phyloP scores from a whole-genome alignment of 1,284 basidiomycete species.

The Rhodotorula sp. region DNA sequence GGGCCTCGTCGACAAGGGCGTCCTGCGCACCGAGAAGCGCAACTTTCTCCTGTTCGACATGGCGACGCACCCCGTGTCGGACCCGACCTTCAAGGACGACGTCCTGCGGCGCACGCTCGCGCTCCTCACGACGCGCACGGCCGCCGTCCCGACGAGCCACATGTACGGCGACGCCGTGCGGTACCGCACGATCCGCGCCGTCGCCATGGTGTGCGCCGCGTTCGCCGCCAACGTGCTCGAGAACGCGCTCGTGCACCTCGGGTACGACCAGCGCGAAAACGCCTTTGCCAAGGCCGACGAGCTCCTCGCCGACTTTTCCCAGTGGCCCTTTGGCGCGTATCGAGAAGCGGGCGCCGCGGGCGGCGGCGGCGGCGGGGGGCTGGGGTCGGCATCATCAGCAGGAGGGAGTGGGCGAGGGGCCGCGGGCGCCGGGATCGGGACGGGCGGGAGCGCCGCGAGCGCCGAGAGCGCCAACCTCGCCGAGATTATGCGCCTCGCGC shows the following conservation, averaged over 20 bases:
- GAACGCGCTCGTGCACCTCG: conserved; percentile 80
- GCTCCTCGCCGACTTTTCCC: conserved; percentile 80
- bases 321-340: conserved; percentile 77
- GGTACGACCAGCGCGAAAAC: conserved; percentile 85
- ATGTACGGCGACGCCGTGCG: conserved; percentile 70
- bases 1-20: conserved; percentile 93
- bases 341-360: conserved; percentile 32
- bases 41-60: conserved; percentile 98
- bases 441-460: conserved; percentile 46
- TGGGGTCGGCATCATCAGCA: neutral
- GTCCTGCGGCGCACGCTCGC: conserved; percentile 73
- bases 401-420: conserved; percentile 43
- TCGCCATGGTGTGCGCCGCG: conserved; percentile 79
- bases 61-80: conserved; percentile 94
- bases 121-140: conserved; percentile 78
- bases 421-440: conserved; percentile 39
- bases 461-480: conserved; percentile 65
- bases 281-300: conserved; percentile 91
- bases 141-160: conserved; percentile 68
- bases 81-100: conserved; percentile 81
- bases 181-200: conserved; percentile 74
- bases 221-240: conserved; percentile 94
- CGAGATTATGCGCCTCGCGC: conserved; percentile 75
- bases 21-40: conserved; percentile 93
- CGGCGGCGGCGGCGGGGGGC: neutral